phyloP scores from a whole-genome alignment of 1,284 basidiomycete genomes.

The Phenoliferia sp. region DNA sequence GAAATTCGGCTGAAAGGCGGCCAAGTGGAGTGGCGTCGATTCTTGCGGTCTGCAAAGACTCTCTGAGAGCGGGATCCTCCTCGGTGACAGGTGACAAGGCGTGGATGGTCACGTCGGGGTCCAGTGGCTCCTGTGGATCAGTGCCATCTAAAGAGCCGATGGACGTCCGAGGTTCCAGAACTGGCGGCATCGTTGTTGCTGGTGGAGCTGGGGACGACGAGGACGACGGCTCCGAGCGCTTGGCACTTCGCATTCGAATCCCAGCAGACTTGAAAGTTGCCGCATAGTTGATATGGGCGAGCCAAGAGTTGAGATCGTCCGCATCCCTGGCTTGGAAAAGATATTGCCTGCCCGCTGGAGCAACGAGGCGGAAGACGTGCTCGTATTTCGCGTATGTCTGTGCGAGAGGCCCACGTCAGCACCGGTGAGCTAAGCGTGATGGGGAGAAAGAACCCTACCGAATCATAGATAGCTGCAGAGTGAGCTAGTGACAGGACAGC shows the following conservation, averaged over 20 bases:
- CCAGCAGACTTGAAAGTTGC: slow-evolving; percentile 82
- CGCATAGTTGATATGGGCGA: slow-evolving; percentile 89
- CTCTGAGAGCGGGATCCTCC: background rate
- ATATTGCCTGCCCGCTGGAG: slow-evolving; percentile 70
- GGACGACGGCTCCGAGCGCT: background rate
- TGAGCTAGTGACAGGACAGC: slow-evolving; percentile 76
- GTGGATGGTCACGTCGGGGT: background rate
- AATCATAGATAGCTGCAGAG: slow-evolving; percentile 72
- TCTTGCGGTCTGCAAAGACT: background rate
- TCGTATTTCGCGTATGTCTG: slow-evolving; percentile 65
- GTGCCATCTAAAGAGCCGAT: background rate
- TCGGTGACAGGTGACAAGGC: background rate
- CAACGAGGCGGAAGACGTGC: slow-evolving; percentile 72
- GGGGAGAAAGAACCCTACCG: slow-evolving; percentile 18
- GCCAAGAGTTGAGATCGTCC: slow-evolving; percentile 83
- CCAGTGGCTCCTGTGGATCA: background rate
- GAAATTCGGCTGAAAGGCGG: background rate
- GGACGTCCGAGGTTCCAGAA: background rate
- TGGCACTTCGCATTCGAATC: slow-evolving; percentile 63
- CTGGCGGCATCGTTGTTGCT: background rate
- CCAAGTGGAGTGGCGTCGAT: background rate
- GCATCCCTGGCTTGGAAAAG: slow-evolving; percentile 71
- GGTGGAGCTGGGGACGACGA: background rate
- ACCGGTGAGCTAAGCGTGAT: background rate
- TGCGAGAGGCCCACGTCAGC: too few relatives aligned